Conservation (phyloP, 2,329 filamentous ascomycete species). For the Teratosphaeria zuluensis region DNA sequence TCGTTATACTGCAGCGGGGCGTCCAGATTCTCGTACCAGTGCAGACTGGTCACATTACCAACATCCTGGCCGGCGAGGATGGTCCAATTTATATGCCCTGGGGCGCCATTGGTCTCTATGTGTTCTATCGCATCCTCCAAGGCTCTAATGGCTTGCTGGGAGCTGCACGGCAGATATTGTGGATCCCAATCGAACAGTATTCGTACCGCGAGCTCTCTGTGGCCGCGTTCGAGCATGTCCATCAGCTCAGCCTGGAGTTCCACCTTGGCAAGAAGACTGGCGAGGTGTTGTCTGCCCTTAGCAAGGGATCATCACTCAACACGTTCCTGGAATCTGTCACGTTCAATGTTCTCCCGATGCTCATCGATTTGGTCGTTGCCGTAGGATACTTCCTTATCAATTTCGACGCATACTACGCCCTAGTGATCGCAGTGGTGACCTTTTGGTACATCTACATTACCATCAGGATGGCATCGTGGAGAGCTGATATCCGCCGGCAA, state of each 20-base stretch:
- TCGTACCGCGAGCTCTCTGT: slow-evolving; percentile 91
- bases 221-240: slow-evolving; percentile 93
- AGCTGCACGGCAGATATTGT: slow-evolving; percentile 70
- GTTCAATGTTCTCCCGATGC: slow-evolving; percentile 90
- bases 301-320: slow-evolving; percentile 93
- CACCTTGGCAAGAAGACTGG: slow-evolving; percentile 94
- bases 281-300: slow-evolving; percentile 87
- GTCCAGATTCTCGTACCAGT: slow-evolving; percentile 80
- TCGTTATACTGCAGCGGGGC: slow-evolving; percentile 70
- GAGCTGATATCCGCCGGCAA: slow-evolving; percentile 78
- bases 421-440: slow-evolving; percentile 80
- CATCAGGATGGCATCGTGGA: slow-evolving; percentile 87
- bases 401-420: slow-evolving; percentile 83
- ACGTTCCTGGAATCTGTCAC: slow-evolving; percentile 93
- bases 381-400: slow-evolving; percentile 68
- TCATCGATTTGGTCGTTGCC: slow-evolving; percentile 78
- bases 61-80: slow-evolving; percentile 54
- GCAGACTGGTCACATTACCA: slow-evolving; percentile 72
- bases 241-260: slow-evolving; percentile 89
- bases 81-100: slow-evolving; percentile 54
- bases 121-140: slow-evolving; percentile 71
- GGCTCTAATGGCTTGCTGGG: slow-evolving; percentile 81
- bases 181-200: slow-evolving; percentile 96
- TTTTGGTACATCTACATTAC: slow-evolving; percentile 97
- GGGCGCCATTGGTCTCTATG: slow-evolving; percentile 64